phyloP scores from a whole-genome alignment of 2,329 filamentous ascomycete genomes.

The Aphanoascus verrucosus region DNA sequence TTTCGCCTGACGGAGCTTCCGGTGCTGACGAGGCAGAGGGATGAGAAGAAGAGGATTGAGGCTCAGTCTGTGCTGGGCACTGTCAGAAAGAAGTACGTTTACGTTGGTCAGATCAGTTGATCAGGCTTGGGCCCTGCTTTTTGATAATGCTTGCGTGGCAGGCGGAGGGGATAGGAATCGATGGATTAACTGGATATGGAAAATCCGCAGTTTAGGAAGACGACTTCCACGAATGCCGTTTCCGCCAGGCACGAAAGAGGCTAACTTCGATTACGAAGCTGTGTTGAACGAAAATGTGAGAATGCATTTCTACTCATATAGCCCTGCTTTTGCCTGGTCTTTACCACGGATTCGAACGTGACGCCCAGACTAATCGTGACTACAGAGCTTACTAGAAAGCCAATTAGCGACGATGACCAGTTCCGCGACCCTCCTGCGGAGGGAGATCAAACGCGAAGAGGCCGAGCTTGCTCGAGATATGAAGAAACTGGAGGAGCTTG shows the following conservation, averaged over 20 bases:
- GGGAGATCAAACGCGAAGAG: constrained; percentile 36
- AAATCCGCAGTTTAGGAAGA: constrained; percentile 27
- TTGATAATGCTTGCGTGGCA: background rate
- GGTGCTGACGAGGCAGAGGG: constrained; percentile 34
- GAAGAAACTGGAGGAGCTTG: constrained; percentile 33
- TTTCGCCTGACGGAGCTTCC: constrained; percentile 34
- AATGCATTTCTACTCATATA: constrained; percentile 1
- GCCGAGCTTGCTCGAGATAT: constrained; percentile 32
- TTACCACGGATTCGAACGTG: background rate
- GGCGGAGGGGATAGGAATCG: background rate
- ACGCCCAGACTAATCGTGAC: constrained; percentile 4
- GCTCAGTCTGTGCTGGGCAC: constrained; percentile 32
- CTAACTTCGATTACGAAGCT: constrained; percentile 36
- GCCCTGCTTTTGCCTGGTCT: background rate
- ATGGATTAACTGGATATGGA: background rate
- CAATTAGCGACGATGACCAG: constrained; percentile 32
- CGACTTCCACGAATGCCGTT: constrained; percentile 39
- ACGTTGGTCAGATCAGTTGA: background rate
- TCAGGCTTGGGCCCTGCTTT: background rate
- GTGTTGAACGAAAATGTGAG: constrained; percentile 35
- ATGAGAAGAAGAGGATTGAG: constrained; percentile 34
- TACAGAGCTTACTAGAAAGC: constrained; percentile 29
- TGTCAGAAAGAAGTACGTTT: constrained; percentile 34
- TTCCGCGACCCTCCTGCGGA: constrained; percentile 31
- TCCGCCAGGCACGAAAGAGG: constrained; percentile 34